These are phyloP conservation scores for Pyricularia pennisetigena DNA, from an alignment of 2,329 filamentous ascomycete species.

Conservation along the genomic window DNA sequence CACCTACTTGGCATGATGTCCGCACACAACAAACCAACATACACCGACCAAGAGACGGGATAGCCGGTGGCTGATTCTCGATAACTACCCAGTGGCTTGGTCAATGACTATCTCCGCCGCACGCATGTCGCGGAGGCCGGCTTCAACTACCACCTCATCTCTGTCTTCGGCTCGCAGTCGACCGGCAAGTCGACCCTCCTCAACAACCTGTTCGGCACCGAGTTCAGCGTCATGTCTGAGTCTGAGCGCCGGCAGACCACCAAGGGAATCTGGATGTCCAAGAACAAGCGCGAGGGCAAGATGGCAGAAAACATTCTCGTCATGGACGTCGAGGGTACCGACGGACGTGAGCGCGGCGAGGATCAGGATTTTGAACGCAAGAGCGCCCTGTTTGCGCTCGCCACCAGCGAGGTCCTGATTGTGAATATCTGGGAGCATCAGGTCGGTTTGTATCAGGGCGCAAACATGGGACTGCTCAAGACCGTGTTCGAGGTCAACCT, in stretches of 20 bases:
- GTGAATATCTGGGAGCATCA: constrained; percentile 99
- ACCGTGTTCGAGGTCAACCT: constrained; percentile 98
- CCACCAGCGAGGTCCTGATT: constrained; percentile 94
- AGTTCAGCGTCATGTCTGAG: constrained; percentile 98
- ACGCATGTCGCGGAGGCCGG: constrained; percentile 78
- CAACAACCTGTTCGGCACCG: constrained; percentile 89
- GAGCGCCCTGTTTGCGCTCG: constrained; percentile 91
- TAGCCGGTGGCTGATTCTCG: neutral
- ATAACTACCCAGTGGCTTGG: constrained; percentile 46
- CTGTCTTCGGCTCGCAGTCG: constrained; percentile 96
- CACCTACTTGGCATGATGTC: neutral
- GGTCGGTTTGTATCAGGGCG: constrained; percentile 93
- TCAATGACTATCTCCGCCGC: constrained; percentile 72
- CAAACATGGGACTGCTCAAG: constrained; percentile 97
- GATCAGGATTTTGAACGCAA: constrained; percentile 99
- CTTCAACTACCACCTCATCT: constrained; percentile 99
- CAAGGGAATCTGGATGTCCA: constrained; percentile 99
- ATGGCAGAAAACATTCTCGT: constrained; percentile 98
- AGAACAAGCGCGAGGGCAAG: constrained; percentile 66
- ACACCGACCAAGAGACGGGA: neutral
- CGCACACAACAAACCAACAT: neutral
- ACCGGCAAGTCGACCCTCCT: constrained; percentile 96
- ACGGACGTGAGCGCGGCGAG: constrained; percentile 90
- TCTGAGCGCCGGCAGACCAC: constrained; percentile 89
- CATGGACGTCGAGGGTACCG: constrained; percentile 98